Conservation (phyloP, 768 basidiomycete genomes). For the Lactarius hengduanensis region DNA sequence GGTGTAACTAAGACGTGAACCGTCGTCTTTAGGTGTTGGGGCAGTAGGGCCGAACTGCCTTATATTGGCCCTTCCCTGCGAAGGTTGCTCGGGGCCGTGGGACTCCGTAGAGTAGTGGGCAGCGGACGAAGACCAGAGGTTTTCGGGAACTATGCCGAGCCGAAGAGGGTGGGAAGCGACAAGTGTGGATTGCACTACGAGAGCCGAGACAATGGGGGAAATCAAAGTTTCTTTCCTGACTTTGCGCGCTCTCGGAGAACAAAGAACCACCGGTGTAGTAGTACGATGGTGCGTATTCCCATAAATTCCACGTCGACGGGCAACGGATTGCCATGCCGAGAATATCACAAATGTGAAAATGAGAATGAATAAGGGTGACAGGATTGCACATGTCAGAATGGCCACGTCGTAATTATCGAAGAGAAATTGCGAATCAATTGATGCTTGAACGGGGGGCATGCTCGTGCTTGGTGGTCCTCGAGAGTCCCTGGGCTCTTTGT, state of each 20-base stretch:
- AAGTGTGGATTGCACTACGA: conserved; percentile 18
- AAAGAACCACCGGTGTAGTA: neutral
- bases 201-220: conserved; percentile 15
- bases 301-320: conserved; percentile 2
- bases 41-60: neutral
- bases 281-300: neutral
- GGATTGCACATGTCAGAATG: conserved; percentile 4
- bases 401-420: neutral
- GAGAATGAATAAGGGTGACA: conserved; percentile 6
- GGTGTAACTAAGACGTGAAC: neutral
- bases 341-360: conserved; percentile 1
- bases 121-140: neutral
- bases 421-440: conserved; percentile 1
- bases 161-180: conserved; percentile 20
- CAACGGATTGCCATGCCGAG: neutral
- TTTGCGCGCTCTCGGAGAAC: neutral
- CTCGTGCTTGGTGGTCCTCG: neutral
- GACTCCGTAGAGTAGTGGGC: neutral
- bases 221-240: conserved; percentile 3
- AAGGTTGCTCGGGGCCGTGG: conserved; percentile 12
- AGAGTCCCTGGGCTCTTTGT: neutral
- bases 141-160: conserved; percentile 6
- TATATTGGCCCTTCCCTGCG: conserved; percentile 9
- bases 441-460: conserved; percentile 20
- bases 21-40: neutral